Evolutionary conservation across 805 yeast species (phyloP).

Genomic region (Yamadazyma sp.): DNA sequence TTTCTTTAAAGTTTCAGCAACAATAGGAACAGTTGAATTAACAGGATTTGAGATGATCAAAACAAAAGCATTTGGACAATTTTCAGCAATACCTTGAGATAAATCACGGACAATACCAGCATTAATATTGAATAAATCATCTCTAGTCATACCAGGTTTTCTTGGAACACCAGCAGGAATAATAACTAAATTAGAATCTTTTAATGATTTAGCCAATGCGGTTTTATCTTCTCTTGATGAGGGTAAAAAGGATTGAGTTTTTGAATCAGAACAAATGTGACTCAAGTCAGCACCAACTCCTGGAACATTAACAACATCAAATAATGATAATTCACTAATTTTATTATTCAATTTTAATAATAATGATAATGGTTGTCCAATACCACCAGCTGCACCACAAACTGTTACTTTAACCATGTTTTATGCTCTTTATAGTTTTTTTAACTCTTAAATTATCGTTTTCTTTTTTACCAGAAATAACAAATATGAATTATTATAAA

Average conservation of each 20-base stretch:
- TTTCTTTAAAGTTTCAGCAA: conserved; percentile 72
- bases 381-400: conserved; percentile 92
- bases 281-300: conserved; percentile 89
- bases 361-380: conserved; percentile 88
- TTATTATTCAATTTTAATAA: conserved; percentile 68
- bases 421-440: no score
- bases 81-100: conserved; percentile 70
- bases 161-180: conserved; percentile 90
- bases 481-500: neutral
- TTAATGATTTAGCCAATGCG: conserved; percentile 43
- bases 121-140: conserved; percentile 79
- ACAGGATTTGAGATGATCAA: conserved; percentile 91
- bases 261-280: conserved; percentile 71
- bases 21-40: conserved; percentile 88
- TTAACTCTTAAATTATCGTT: no score
- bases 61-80: conserved; percentile 72
- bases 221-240: conserved; percentile 47
- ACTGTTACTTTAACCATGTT: conserved; percentile 70
- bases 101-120: conserved; percentile 75
- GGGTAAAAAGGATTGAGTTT: conserved; percentile 60
- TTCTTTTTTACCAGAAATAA: no score
- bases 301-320: conserved; percentile 79
- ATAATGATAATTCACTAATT: conserved; percentile 66
- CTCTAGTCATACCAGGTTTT: conserved; percentile 94
- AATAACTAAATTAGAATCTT: conserved; percentile 46